Conservation (phyloP, 192 early-diverging fungal genomes). For the Umbelopsis sp. region DNA sequence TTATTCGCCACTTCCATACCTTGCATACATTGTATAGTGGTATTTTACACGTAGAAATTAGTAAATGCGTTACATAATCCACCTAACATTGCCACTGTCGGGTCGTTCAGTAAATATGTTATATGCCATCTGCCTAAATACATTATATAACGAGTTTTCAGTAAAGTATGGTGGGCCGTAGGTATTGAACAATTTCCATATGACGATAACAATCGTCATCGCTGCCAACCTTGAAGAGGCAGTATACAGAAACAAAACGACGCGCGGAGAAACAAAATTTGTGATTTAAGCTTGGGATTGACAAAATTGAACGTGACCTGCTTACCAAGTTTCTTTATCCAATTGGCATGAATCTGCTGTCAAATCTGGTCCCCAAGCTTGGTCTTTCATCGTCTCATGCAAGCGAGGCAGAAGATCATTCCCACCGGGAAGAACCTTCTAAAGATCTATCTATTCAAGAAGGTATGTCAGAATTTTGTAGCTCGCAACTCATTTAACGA, state of each 20-base stretch:
- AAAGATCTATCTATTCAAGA: neutral
- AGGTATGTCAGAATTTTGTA: neutral
- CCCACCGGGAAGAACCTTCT: neutral
- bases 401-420: neutral
- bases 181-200: no score
- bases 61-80: no score
- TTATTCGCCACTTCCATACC: no score
- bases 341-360: constrained; percentile 5
- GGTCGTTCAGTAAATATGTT: no score
- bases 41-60: no score
- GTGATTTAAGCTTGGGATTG: neutral
- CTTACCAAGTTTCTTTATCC: neutral
- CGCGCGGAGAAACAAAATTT: neutral
- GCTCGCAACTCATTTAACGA: neutral
- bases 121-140: no score
- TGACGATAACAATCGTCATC: no score
- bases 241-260: neutral
- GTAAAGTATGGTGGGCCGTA: no score
- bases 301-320: neutral
- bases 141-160: no score
- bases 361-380: constrained; percentile 14
- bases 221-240: no score
- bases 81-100: no score
- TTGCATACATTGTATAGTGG: no score
- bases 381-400: neutral